Evolutionary conservation across 2,329 filamentous ascomycete species (phyloP), one percentile per base, ranked within the genome.

Genomic region (Paecilomyces dactylethromorphus): DNA sequence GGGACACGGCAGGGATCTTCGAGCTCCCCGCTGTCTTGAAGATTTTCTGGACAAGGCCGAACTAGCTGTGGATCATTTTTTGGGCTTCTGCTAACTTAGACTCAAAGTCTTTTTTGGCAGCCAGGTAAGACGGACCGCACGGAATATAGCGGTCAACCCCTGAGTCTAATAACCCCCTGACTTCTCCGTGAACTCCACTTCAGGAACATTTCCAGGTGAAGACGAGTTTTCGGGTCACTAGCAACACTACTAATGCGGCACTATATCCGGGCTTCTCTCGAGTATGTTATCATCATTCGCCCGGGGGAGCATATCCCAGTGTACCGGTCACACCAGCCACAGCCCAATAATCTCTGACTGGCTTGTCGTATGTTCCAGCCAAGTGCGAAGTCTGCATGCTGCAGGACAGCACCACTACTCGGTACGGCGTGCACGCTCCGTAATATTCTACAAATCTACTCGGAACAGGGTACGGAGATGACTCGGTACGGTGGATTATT

Each of bases 1-100:
- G 59, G 57, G 57, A 56, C 58, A 56, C 59, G 50, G 50, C 50
- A 52, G 50, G 50, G 50, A 52, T 52, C 24, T 29, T 52, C 24
- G 21, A 12, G 13, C 50, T 52, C 50, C 10, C 50, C 39, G 39
- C 39, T 45, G 39, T 45, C n/a, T 8, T 52, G n/a, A 52, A 8
- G 26, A 22, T 52, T 52, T 52, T n/a, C 50, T 6, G 12, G 50
- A 12, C 50, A 24, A 24, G 22, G 21, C n/a, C 15, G 39, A 45
- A 45, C 39, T 45, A 45, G 39, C 39, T 45, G 50, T 52, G 50
- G 50, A 52, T 52, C 50, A 29, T 52, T 52, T 29, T 39, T 45
- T n/a, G n/a, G 39, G 15, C 39, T n/a, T 45, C 39, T 18, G 18
- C 39, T 45, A 45, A 45, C 15, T 45, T 45, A 45, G 39, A 21